A percentile compares a stretch with the other conserved stretches of the same genome.
These are phyloP conservation scores for Rosa persica DNA, from an alignment of 306 rosid species.

Conservation along the genomic window DNA sequence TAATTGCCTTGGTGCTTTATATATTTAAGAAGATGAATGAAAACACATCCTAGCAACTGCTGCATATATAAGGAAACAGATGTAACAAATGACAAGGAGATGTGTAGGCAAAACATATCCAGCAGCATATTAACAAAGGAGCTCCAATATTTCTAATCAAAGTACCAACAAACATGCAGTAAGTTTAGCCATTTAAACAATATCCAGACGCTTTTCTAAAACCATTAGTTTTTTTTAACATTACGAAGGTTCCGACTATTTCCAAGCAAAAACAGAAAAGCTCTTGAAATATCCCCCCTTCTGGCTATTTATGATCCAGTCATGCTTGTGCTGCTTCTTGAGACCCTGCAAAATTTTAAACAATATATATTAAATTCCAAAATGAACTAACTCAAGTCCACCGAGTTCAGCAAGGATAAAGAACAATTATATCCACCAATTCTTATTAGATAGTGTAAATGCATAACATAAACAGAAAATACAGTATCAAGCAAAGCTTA, in stretches of 20 bases:
- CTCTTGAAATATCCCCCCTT: background rate
- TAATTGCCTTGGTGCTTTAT: background rate
- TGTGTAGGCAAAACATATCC: no score
- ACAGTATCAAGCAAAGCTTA: background rate
- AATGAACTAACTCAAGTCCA: background rate
- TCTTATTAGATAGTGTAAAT: no score
- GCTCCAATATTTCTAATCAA: background rate
- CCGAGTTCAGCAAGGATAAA: background rate
- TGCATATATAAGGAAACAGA: background rate
- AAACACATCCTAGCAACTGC: background rate
- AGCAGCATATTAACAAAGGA: slow-evolving; percentile 3
- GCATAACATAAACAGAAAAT: no score
- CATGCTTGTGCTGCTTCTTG: background rate
- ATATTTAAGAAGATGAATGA: background rate
- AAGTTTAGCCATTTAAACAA: background rate
- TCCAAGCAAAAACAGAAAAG: background rate
- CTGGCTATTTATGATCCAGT: slow-evolving; percentile 11
- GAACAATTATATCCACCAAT: background rate
- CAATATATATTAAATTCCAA: background rate
- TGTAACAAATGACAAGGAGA: background rate
- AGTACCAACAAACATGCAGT: background rate
- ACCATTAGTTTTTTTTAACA: background rate
- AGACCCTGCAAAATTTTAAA: slow-evolving; percentile 18
- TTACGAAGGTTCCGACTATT: slow-evolving; percentile 3
- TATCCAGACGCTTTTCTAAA: background rate